Evolutionary conservation across 768 basidiomycete species (phyloP), one percentile per base, ranked within the genome.

Genomic region (Suillus placidus): DNA sequence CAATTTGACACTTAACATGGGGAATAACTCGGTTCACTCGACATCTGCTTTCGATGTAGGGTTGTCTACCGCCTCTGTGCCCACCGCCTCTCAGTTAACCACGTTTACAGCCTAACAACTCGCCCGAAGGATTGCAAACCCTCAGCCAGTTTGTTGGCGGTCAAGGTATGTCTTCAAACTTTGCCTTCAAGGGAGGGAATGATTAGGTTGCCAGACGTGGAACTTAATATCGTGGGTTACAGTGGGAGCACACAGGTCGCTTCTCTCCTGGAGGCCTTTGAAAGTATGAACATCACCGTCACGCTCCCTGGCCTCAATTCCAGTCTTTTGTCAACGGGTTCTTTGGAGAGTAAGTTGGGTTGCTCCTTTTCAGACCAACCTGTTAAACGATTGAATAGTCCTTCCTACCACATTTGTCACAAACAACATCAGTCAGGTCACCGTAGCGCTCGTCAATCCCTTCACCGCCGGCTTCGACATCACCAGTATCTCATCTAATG

Each of bases 61-160:
- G 35, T 26, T 7, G 6, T 55, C 54, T 35, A 45, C 34, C 12
- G 1, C 8, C 69, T 65, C 2, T 9, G 16, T 62, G 12, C 54
- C 37, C 38, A 12, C 3, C 35, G 12, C 0, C 35, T 42, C 30
- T 62, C 10, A 20, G 37, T 62, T 34, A 42, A 60, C 56, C 56
- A 67, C 70, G 16, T 35, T 43, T 38, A 32, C 64, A 90, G 85
- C 83, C 90, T 9, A 91, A 91, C 72, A 78, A 78, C 37, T 88
- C 79, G 64, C 83, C 85, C 0, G 80, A 87, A 72, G 89, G 88
- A 37, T 74, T 80, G 57, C 80, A 88, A 68, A 90, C 90, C 1
- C 79, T 93, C 38, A 83, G 86, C 62, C 85, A 91, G 43, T 92
- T 92, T 70, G 84, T 91, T 52, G 83, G 85, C 16, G 83, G 85